Evolutionary conservation across 129 eudicot genomes (phyloP).

Genomic region (Chrysanthemum seticuspe): DNA sequence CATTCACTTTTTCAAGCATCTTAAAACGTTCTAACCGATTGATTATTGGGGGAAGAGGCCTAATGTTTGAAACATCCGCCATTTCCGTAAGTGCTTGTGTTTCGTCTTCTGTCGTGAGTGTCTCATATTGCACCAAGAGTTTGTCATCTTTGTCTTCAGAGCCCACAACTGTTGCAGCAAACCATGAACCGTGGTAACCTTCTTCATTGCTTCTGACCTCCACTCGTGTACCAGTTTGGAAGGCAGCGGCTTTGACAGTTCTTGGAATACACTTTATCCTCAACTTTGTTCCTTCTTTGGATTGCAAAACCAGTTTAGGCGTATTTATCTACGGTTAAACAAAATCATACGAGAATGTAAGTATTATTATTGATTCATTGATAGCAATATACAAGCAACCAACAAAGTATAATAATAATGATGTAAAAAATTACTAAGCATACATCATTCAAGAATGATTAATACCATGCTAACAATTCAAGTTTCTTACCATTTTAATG

Average conservation of each 20-base stretch:
- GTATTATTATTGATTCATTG: not conserved
- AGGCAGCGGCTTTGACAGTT: slow-evolving; percentile 19
- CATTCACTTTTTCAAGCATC: slow-evolving; percentile 60
- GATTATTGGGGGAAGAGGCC: slow-evolving; percentile 55
- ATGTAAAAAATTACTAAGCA: not conserved
- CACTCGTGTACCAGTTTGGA: slow-evolving; percentile 24
- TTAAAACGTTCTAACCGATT: slow-evolving; percentile 40
- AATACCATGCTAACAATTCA: not conserved
- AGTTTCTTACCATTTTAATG: not conserved
- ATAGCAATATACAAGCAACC: slow-evolving; percentile 6
- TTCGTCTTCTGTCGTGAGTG: slow-evolving; percentile 49
- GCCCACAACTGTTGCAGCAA: slow-evolving; percentile 45
- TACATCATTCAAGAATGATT: not conserved
- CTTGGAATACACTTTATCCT: slow-evolving; percentile 19
- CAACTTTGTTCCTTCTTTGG: slow-evolving; percentile 24
- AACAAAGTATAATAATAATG: not conserved
- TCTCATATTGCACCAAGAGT: slow-evolving; percentile 54
- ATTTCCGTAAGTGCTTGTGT: slow-evolving; percentile 47
- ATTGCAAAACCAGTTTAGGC: slow-evolving; percentile 1
- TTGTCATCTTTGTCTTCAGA: slow-evolving; percentile 26
- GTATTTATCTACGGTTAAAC: slow-evolving; percentile 15
- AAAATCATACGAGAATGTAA: not conserved
- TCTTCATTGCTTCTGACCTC: slow-evolving; percentile 63
- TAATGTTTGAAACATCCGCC: slow-evolving; percentile 37
- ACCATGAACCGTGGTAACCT: slow-evolving; percentile 69